Conservation (phyloP, 1,284 basidiomycete species). For the Ceratobasidium sp. region DNA sequence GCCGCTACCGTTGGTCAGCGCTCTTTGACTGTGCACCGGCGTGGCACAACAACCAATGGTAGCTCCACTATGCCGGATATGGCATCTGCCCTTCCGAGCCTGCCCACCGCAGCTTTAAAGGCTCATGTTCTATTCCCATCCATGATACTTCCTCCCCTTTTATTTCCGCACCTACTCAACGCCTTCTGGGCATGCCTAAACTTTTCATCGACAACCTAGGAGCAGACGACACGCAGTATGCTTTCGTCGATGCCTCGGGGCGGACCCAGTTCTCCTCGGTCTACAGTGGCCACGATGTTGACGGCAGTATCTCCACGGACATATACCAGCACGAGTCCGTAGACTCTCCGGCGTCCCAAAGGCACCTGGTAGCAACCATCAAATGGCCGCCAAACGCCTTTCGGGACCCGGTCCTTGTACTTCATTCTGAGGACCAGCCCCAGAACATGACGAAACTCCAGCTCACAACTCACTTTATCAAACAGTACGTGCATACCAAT, state of each 20-base stretch:
- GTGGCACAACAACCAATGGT: conserved; percentile 35
- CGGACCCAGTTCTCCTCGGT: conserved; percentile 25
- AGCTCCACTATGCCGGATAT: conserved; percentile 11
- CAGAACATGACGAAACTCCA: conserved; percentile 24
- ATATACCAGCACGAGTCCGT: conserved; percentile 36
- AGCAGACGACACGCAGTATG: conserved; percentile 28
- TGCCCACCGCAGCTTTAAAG: conserved; percentile 30
- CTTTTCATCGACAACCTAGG: conserved; percentile 42
- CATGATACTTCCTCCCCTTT: conserved; percentile 9
- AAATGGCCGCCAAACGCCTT: conserved; percentile 41
- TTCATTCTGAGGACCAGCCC: conserved; percentile 21
- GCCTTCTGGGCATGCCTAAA: conserved; percentile 39
- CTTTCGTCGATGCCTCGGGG: conserved; percentile 38
- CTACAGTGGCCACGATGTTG: background rate
- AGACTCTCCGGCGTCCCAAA: background rate
- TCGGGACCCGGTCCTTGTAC: conserved; percentile 31
- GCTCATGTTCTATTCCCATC: conserved; percentile 9
- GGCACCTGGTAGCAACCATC: conserved; percentile 36
- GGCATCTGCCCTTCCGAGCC: conserved; percentile 24
- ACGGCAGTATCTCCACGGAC: conserved; percentile 32
- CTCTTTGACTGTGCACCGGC: conserved; percentile 38
- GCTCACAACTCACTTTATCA: conserved; percentile 26
- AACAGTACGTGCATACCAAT: conserved; percentile 14
- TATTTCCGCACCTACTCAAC: conserved; percentile 8
- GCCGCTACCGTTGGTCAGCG: conserved; percentile 29